phyloP scores from a whole-genome alignment of 768 basidiomycete species.

The Chlorophyllum brunneum region DNA sequence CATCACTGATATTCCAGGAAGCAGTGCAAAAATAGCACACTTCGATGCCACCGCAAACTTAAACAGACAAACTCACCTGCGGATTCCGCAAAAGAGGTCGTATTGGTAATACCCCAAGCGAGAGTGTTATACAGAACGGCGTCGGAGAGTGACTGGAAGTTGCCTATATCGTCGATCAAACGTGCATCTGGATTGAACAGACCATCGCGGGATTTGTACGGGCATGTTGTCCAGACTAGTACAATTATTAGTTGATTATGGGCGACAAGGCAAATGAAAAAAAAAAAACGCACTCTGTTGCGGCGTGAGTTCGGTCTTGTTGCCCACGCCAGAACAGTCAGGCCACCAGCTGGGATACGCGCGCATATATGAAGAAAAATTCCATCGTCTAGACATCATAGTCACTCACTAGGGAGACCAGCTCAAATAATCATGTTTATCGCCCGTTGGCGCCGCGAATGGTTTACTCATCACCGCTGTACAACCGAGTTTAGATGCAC shows the following conservation, averaged over 20 bases:
- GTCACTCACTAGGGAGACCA: constrained; percentile 62
- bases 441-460: constrained; percentile 44
- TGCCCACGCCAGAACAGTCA: constrained; percentile 53
- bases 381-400: not conserved
- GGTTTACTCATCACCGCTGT: constrained; percentile 48
- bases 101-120: constrained; percentile 42
- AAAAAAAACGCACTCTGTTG: constrained; percentile 39
- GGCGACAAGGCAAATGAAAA: not conserved
- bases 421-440: constrained; percentile 63
- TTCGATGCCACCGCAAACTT: not conserved
- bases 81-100: constrained; percentile 37
- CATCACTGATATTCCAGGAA: too few relatives aligned
- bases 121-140: constrained; percentile 60
- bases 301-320: constrained; percentile 51
- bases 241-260: not conserved
- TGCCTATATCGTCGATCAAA: constrained; percentile 50
- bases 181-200: constrained; percentile 63
- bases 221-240: constrained; percentile 55
- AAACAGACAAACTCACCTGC: constrained; percentile 26
- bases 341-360: constrained; percentile 53
- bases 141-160: constrained; percentile 53
- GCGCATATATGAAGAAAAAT: not conserved
- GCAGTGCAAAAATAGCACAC: not conserved
- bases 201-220: constrained; percentile 55
- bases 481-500: not conserved